Evolutionary conservation across 2,329 filamentous ascomycete genomes (phyloP).

Genomic region (Lachnellula suecica): DNA sequence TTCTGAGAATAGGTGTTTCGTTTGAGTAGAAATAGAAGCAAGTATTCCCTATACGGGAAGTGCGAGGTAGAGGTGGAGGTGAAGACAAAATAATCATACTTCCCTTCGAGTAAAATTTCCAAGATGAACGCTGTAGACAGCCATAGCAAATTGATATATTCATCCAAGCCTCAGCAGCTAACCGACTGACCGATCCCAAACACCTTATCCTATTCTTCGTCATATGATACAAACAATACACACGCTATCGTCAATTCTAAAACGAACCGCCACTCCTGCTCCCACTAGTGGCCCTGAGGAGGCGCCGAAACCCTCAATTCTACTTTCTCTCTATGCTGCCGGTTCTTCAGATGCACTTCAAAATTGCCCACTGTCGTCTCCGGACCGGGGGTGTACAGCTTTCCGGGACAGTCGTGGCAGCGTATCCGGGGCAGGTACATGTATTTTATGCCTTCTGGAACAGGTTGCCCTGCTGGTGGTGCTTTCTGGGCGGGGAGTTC

Average conservation of each 20-base stretch:
- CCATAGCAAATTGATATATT: neutral
- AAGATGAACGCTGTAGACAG: no score
- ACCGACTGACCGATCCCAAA: neutral
- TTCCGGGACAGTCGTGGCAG: constrained; percentile 89
- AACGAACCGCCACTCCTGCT: neutral
- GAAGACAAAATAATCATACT: no score
- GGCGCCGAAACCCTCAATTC: constrained; percentile 34
- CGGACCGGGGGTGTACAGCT: constrained; percentile 88
- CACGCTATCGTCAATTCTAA: neutral
- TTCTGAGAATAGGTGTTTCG: no score
- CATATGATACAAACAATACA: neutral
- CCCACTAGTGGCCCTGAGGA: neutral
- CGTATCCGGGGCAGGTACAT: constrained; percentile 87
- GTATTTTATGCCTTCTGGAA: constrained; percentile 67
- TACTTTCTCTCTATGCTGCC: constrained; percentile 73
- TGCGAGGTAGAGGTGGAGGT: no score
- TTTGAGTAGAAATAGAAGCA: no score
- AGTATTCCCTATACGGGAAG: no score
- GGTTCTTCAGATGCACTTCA: constrained; percentile 86
- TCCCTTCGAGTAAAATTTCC: no score
- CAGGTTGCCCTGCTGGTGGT: constrained; percentile 46
- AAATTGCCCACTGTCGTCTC: constrained; percentile 87
- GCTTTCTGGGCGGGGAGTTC: constrained; percentile 62
- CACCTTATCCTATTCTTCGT: neutral
- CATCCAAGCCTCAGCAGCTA: neutral